Conservation (phyloP, 2,329 filamentous ascomycete genomes). For the Claviceps capensis region DNA sequence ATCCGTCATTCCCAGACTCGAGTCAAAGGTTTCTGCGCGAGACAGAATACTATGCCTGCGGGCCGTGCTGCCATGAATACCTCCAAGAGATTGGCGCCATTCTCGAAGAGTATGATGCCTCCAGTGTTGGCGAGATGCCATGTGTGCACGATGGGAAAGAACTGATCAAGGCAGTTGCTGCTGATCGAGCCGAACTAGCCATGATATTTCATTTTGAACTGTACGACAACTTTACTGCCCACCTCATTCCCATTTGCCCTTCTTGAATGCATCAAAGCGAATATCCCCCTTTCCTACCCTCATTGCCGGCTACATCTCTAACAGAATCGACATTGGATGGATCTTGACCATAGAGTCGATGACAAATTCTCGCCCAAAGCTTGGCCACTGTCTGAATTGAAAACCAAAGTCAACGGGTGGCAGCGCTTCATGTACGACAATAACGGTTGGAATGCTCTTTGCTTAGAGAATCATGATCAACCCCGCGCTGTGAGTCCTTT, state of each 20-base stretch:
- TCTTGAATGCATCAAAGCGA: background rate
- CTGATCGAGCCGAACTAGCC: slow-evolving; percentile 44
- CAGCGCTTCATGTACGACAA: slow-evolving; percentile 45
- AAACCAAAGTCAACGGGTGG: slow-evolving; percentile 40
- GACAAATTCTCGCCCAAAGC: slow-evolving; percentile 28
- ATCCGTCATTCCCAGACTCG: slow-evolving; percentile 39
- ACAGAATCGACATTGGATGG: slow-evolving; percentile 21
- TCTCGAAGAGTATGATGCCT: slow-evolving; percentile 32
- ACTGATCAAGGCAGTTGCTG: slow-evolving; percentile 35
- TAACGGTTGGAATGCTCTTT: slow-evolving; percentile 51
- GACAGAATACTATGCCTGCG: slow-evolving; percentile 38
- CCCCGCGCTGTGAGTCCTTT: slow-evolving; percentile 45
- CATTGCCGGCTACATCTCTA: background rate
- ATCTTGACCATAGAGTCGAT: slow-evolving; percentile 31
- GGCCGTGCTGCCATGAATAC: slow-evolving; percentile 33
- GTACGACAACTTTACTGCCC: slow-evolving; percentile 17
- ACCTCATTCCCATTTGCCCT: background rate
- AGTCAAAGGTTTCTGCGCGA: slow-evolving; percentile 18
- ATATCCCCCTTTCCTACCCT: background rate
- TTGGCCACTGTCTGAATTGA: slow-evolving; percentile 38
- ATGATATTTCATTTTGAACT: slow-evolving; percentile 66
- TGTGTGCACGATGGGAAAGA: slow-evolving; percentile 27
- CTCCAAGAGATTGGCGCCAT: slow-evolving; percentile 30
- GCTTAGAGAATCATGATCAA: slow-evolving; percentile 55
- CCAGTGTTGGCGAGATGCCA: slow-evolving; percentile 39